Base-by-base conservation (phyloP, 2,329 filamentous ascomycete genomes). In the Rutstroemia sp. region DNA sequence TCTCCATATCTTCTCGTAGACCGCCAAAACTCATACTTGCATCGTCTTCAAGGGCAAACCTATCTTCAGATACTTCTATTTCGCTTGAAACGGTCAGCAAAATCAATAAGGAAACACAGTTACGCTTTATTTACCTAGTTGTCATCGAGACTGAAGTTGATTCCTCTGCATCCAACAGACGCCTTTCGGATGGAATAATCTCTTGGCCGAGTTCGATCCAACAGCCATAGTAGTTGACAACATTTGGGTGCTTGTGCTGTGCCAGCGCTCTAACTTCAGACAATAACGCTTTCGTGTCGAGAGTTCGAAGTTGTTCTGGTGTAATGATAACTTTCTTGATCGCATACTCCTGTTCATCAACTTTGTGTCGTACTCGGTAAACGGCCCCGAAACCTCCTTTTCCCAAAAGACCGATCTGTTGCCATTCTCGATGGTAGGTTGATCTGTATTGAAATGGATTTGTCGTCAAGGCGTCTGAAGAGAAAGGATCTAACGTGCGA, bases 311-410 rank as follows among this genome's bases (percentile, higher is more conserved):
- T 47, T 60, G 56, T 25, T 61, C 54, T 7, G 58, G 57, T 6
- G 77, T 80, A 6, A 87, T 71, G 0, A 78, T 75, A 7, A 88
- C 83, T 59, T 84, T 82, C 66, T 88, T 88, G 49, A 88, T 75
- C 0, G 84, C 84, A 63, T 87, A 88, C 39, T 78, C 72, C 46
- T 78, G 76, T 6, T 78, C 76, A 64, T 88, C 84, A 5, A 87
- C 76, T 51, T 78, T 76, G 60, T 87, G 80, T 48, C 73, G 76
- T 10, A 78, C 83, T 60, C 80, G 80, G 65, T 78, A 87, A 2
- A 87, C 84, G 39, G 77, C 76, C 1, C 83, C 83, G 64, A 84
- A 87, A 0, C 83, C 84, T 14, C 84, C 84, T 65, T 78, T 83
- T 1, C 84, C 84, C 3, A 87, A 73, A 1, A 82, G 19, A 74